These are phyloP conservation scores for Ilyonectria robusta DNA, from an alignment of 2,329 filamentous ascomycete genomes.

Conservation along the genomic window DNA sequence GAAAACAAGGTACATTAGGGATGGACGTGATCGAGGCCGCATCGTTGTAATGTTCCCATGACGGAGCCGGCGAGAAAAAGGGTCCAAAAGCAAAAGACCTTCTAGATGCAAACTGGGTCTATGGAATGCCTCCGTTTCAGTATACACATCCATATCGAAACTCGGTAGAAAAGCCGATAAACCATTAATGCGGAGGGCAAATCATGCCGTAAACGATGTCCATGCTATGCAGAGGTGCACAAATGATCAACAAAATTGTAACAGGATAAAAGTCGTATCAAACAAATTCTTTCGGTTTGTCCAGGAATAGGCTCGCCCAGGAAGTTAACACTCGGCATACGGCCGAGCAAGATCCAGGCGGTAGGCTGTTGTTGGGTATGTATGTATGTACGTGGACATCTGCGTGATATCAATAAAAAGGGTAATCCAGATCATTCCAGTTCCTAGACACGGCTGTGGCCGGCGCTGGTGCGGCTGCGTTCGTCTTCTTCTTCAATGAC, in stretches of 20 bases:
- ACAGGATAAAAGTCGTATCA: conserved; percentile 19
- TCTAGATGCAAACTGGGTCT: conserved; percentile 46
- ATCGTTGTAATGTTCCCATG: conserved; percentile 18
- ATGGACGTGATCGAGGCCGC: conserved; percentile 14
- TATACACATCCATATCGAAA: conserved; percentile 32
- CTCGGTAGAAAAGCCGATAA: conserved; percentile 17
- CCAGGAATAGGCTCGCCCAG: conserved; percentile 12
- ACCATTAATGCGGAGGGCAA: conserved; percentile 34
- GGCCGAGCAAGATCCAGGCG: conserved; percentile 20
- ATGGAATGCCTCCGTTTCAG: conserved; percentile 39
- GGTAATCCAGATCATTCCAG: conserved; percentile 32
- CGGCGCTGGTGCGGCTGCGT: conserved; percentile 80
- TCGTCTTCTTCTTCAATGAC: conserved; percentile 91
- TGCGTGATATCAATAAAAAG: conserved; percentile 23
- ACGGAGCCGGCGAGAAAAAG: conserved; percentile 18
- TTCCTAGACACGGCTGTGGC: conserved; percentile 67
- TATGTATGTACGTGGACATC: conserved; percentile 36
- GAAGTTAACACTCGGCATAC: conserved; percentile 15
- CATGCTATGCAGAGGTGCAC: conserved; percentile 39
- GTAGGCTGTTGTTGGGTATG: conserved; percentile 33
- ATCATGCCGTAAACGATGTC: conserved; percentile 31
- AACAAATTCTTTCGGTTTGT: conserved; percentile 19
- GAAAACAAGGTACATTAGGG: neutral
- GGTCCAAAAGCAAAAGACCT: conserved; percentile 36
- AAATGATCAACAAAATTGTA: conserved; percentile 34